A percentile compares a stretch with the other conserved stretches of the same genome.
Conservation (phyloP, 306 rosid genomes). For the Abrus precatorius region DNA sequence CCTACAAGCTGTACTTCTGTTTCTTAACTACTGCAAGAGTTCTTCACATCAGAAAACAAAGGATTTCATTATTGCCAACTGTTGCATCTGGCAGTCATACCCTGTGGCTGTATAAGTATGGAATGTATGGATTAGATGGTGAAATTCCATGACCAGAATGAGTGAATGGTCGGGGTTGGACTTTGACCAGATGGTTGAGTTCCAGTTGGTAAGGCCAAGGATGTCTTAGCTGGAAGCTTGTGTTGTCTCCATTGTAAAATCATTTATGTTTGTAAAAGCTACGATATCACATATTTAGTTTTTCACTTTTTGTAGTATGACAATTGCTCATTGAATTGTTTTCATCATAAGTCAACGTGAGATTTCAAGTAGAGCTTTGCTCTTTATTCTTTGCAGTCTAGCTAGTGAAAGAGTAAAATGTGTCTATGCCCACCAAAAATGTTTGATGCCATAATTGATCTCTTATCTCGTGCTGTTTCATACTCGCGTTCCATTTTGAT, state of each 20-base stretch:
- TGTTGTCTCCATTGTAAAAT: conserved; percentile 44
- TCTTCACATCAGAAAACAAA: conserved; percentile 43
- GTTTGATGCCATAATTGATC: background rate
- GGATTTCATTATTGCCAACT: conserved; percentile 16
- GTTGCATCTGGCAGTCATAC: conserved; percentile 17
- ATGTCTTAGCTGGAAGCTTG: conserved; percentile 49
- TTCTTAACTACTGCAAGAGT: conserved; percentile 38
- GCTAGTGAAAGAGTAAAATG: background rate
- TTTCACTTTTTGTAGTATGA: conserved; percentile 21
- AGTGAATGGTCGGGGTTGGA: background rate
- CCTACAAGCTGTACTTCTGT: background rate
- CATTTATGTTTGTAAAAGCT: conserved; percentile 37
- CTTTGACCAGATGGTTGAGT: conserved; percentile 28
- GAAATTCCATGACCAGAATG: conserved; percentile 35
- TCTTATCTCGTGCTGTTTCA: background rate
- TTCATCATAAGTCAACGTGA: background rate
- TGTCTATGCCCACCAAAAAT: background rate
- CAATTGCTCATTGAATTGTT: conserved; percentile 7
- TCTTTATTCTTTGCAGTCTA: background rate
- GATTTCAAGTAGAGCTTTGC: background rate
- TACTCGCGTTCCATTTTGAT: background rate
- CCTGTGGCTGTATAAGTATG: conserved; percentile 9
- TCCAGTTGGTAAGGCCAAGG: conserved; percentile 32
- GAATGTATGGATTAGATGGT: conserved; percentile 15
- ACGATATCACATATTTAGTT: background rate